These are phyloP conservation scores for Sechiopsis laciniata DNA, from an alignment of 306 rosid genomes.

Conservation along the genomic window DNA sequence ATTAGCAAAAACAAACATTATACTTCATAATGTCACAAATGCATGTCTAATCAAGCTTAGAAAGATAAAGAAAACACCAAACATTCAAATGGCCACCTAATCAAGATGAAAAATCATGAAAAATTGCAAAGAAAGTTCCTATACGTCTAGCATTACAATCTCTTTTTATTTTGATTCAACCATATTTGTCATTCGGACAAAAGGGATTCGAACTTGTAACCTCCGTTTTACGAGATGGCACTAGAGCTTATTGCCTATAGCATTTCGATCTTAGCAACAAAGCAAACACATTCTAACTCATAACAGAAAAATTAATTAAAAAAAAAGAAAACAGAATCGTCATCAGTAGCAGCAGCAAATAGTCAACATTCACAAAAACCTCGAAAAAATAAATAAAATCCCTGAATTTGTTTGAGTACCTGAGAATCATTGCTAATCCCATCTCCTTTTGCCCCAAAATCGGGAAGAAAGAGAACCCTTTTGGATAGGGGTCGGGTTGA, in stretches of 20 bases:
- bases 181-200: no score
- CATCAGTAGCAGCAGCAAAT: not conserved
- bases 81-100: not conserved
- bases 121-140: not conserved
- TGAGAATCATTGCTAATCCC: constrained; percentile 59
- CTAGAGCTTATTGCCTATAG: no score
- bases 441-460: constrained; percentile 77
- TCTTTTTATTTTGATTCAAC: no score
- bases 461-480: constrained; percentile 41
- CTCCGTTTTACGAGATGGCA: no score
- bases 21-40: not conserved
- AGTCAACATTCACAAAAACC: not conserved
- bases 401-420: constrained; percentile 33
- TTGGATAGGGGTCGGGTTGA: constrained; percentile 33
- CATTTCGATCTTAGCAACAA: not conserved
- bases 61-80: not conserved
- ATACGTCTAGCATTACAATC: not conserved
- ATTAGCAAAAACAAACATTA: not conserved
- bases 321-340: not conserved
- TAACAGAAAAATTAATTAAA: not conserved
- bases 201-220: no score
- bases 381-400: no score
- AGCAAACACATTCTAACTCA: not conserved
- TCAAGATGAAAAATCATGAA: not conserved
- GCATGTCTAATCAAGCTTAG: not conserved